phyloP scores from a whole-genome alignment of 2,329 filamentous ascomycete genomes.

The Colletotrichum gigasporum region DNA sequence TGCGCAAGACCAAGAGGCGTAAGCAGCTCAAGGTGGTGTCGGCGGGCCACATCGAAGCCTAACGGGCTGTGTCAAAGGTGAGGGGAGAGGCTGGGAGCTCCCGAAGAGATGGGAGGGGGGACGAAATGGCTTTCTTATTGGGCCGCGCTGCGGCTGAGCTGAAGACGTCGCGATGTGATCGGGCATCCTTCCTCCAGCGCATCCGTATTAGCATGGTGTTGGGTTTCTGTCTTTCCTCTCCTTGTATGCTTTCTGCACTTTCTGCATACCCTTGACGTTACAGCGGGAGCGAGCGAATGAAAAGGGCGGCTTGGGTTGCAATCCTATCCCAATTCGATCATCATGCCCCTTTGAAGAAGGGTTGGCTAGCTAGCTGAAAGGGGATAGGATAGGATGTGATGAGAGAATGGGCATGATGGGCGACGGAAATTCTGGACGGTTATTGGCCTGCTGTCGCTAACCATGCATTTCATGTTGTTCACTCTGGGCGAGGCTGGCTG shows the following conservation, averaged over 20 bases:
- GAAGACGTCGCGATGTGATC: conserved; percentile 14
- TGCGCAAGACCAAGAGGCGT: conserved; percentile 54
- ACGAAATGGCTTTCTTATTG: conserved; percentile 2
- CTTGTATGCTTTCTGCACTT: conserved; percentile 2
- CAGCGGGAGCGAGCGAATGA: conserved; percentile 20
- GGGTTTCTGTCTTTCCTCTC: not conserved
- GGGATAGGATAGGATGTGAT: not conserved
- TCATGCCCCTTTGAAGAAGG: not conserved
- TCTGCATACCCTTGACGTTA: conserved; percentile 15
- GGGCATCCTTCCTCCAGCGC: not conserved
- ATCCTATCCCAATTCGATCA: not conserved
- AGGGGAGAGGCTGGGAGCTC: not conserved
- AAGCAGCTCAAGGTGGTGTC: conserved; percentile 51
- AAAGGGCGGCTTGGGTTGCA: not conserved
- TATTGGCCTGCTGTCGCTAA: conserved; percentile 3
- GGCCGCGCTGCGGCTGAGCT: conserved; percentile 12
- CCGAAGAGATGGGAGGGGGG: not conserved
- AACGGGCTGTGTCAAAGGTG: not conserved
- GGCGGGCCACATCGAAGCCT: conserved; percentile 42
- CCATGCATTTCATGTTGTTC: not conserved
- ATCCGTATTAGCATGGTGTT: conserved; percentile 15
- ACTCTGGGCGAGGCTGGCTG: not conserved
- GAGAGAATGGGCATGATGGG: not conserved
- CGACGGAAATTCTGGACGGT: not conserved
- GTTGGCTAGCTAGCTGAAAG: not conserved